These are phyloP conservation scores for Russula foetens DNA, from an alignment of 768 basidiomycete species.

Conservation along the genomic window DNA sequence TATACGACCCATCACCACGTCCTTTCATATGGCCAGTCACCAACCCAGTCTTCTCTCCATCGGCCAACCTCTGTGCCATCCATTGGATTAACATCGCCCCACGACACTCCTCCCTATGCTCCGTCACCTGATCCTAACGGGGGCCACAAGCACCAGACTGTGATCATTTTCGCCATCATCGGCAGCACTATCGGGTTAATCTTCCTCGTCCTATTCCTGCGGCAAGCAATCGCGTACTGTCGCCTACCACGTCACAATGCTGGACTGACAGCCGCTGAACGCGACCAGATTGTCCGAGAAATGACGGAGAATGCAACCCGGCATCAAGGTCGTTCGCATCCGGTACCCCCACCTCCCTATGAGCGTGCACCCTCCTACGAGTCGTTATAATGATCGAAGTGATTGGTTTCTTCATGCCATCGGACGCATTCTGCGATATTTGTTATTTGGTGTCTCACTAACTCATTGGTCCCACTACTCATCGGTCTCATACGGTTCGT, in stretches of 20 bases:
- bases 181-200: constrained; percentile 33
- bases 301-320: constrained; percentile 35
- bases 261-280: constrained; percentile 33
- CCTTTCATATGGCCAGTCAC: not conserved
- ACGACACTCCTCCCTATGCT: not conserved
- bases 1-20: not conserved
- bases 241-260: constrained; percentile 38
- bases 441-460: not conserved
- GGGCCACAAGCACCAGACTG: constrained; percentile 18
- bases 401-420: constrained; percentile 11
- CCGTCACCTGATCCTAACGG: not conserved
- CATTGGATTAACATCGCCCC: not conserved
- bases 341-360: constrained; percentile 42
- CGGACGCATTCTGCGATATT: not conserved
- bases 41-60: not conserved
- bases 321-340: too few species aligned
- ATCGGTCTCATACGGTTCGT: not conserved
- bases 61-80: not conserved
- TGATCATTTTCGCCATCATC: constrained; percentile 39
- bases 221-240: constrained; percentile 37
- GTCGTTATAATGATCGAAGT: not conserved
- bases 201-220: constrained; percentile 31
- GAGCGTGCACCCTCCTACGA: constrained; percentile 44
- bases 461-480: not conserved
- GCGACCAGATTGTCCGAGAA: constrained; percentile 43